These are phyloP conservation scores for Pachyrhizus erosus DNA, from an alignment of 306 rosid species.

Conservation along the genomic window DNA sequence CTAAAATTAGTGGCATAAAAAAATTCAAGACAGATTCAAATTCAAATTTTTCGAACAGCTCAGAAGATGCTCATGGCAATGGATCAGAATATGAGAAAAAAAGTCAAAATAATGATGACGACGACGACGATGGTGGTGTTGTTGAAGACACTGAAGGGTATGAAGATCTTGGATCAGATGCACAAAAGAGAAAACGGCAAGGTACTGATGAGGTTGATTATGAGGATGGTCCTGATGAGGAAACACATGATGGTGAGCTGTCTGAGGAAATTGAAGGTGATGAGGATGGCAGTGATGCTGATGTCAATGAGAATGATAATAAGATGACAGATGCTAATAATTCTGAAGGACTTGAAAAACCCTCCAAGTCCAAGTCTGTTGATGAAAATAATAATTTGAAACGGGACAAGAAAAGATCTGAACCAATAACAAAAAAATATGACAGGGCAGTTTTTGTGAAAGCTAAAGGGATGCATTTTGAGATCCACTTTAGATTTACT, in stretches of 20 bases:
- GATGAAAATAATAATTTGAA: constrained; percentile 35
- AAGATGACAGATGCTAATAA: constrained; percentile 39
- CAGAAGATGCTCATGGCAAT: constrained; percentile 48
- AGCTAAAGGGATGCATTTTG: constrained; percentile 67
- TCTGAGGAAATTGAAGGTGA: constrained; percentile 54
- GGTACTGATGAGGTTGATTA: constrained; percentile 87
- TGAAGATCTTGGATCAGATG: constrained; percentile 82
- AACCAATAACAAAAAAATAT: constrained; percentile 35
- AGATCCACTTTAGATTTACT: constrained; percentile 70
- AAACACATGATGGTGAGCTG: constrained; percentile 51
- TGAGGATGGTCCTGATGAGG: constrained; percentile 77
- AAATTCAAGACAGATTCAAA: constrained; percentile 43
- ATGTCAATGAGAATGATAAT: constrained; percentile 46
- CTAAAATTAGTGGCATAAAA: constrained; percentile 78
- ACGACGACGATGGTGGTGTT: constrained; percentile 42
- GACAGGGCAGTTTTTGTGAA: constrained; percentile 66
- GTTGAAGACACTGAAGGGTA: constrained; percentile 60
- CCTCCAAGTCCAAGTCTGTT: constrained; percentile 35
- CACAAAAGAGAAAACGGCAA: constrained; percentile 73
- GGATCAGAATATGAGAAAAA: constrained; percentile 49
- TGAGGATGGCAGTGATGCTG: constrained; percentile 54
- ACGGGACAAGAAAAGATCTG: constrained; percentile 28
- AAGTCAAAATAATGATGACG: constrained; percentile 40
- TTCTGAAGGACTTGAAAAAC: constrained; percentile 37
- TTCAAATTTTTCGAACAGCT: constrained; percentile 45